These are phyloP conservation scores for Lathyrus aphaca DNA, from an alignment of 306 rosid genomes.

Conservation along the genomic window DNA sequence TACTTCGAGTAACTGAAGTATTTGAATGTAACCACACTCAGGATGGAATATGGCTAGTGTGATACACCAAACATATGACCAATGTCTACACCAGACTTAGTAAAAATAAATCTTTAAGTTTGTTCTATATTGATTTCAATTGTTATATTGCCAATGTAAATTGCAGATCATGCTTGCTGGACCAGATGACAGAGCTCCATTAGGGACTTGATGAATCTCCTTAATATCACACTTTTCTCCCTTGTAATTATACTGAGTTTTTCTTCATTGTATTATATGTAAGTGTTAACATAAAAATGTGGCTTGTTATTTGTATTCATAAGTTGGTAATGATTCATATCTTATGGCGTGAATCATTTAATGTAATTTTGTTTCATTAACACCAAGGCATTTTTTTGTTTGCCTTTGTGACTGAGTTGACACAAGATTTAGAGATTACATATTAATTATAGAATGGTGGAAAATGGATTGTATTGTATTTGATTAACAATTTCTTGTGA, in stretches of 20 bases:
- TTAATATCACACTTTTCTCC: constrained; percentile 9
- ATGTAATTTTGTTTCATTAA: constrained; percentile 32
- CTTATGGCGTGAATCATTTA: constrained; percentile 40
- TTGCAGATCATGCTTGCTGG: constrained; percentile 91
- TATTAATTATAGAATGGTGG: constrained; percentile 22
- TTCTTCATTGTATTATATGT: constrained; percentile 50
- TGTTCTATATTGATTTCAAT: neutral
- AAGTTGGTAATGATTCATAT: constrained; percentile 35
- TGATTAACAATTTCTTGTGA: constrained; percentile 19
- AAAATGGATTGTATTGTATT: constrained; percentile 41
- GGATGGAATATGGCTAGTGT: too few relatives aligned
- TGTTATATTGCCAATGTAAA: constrained; percentile 36
- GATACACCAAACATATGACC: too few relatives aligned
- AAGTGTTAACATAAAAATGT: constrained; percentile 47
- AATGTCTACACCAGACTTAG: neutral
- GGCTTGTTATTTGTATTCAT: constrained; percentile 42
- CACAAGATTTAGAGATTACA: constrained; percentile 31
- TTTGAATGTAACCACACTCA: neutral
- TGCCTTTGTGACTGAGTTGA: constrained; percentile 57
- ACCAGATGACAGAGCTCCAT: constrained; percentile 85
- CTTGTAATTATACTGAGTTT: constrained; percentile 60
- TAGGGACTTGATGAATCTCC: constrained; percentile 56
- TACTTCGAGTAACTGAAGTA: neutral
- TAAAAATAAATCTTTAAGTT: neutral
- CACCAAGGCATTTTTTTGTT: constrained; percentile 55